These are phyloP conservation scores for Aeschynomene evenia DNA, from an alignment of 306 rosid species.

Conservation along the genomic window DNA sequence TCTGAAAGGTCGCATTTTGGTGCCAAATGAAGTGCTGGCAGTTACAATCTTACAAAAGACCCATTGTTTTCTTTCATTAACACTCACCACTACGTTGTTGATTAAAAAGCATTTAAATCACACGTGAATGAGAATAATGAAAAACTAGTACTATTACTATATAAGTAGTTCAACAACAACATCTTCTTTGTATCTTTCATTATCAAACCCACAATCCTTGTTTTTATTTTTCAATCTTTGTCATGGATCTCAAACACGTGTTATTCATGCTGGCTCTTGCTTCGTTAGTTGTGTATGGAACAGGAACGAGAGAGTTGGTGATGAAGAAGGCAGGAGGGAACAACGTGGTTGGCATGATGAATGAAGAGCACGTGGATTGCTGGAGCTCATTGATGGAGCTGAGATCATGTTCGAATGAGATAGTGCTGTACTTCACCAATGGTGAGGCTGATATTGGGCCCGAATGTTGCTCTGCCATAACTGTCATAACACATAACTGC, in stretches of 20 bases:
- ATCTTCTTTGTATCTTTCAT: background rate
- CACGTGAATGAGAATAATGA: background rate
- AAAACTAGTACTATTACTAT: too few relatives aligned
- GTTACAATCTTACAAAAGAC: background rate
- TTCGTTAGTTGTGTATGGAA: background rate
- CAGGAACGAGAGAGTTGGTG: slow-evolving; percentile 18
- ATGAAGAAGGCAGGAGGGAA: background rate
- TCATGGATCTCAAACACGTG: slow-evolving; percentile 22
- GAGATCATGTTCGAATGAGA: slow-evolving; percentile 42
- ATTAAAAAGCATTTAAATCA: background rate
- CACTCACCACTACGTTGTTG: background rate
- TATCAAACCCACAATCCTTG: too few relatives aligned
- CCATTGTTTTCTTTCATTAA: background rate
- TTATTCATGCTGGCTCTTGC: background rate
- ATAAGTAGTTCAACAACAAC: background rate
- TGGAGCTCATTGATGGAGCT: slow-evolving; percentile 33
- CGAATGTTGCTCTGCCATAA: slow-evolving; percentile 42
- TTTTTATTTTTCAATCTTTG: too few relatives aligned
- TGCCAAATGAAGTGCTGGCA: background rate
- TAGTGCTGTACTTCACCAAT: slow-evolving; percentile 30
- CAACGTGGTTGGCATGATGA: background rate
- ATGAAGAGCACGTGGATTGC: slow-evolving; percentile 16
- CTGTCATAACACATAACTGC: slow-evolving; percentile 41
- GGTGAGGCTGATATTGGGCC: slow-evolving; percentile 30
- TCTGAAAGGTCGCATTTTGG: background rate